Base-by-base conservation (phyloP, 106 monocot genomes). In the Apostasia ramifera region DNA sequence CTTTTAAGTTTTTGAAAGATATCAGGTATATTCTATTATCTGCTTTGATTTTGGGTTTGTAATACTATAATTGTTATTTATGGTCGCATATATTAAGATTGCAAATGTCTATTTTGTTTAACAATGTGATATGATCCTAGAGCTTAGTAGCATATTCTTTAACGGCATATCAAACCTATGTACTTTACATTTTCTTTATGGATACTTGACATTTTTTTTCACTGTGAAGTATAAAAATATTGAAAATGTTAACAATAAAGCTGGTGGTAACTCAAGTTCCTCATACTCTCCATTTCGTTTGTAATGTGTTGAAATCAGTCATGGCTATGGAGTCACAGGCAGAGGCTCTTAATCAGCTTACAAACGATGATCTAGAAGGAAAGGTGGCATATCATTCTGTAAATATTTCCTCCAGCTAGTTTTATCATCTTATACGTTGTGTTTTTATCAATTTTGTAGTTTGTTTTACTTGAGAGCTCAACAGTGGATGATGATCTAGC, bases 251-350 rank as follows among this genome's bases (percentile, higher is more conserved):
- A 26, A 26, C 26, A 26, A 26, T 11, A 62, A 44, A 45, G 1
- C 62, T 44, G 14, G 3, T 42, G 44, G 38, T 70, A 58, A 3
- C 41, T 54, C 37, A 44, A 39, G 14, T 49, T 37, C 0, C 44
- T 26, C 26, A 26, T 26, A 26, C 26, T 26, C 26, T 26, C 26
- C 26, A 26, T 41, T 57, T 40, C 59, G 39, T 49, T 45, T 49
- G 57, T 41, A 11, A 44, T 67, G 44, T 26, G n/a, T 80, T 64
- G 57, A 66, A 74, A 61, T 71, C 68, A 97, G 97, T 97, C 73
- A 82, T 92, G 92, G 77, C 89, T 55, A 89, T 97, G 97, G 97
- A 97, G 77, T 92, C 97, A 13, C 92, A 97, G 81, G 90, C 94
- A 39, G 94, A 94, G 52, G 90, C 97, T 57, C 80, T 97, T 68